phyloP scores from a whole-genome alignment of 139 green algal genomes.

The Chlorella sorokiniana region DNA sequence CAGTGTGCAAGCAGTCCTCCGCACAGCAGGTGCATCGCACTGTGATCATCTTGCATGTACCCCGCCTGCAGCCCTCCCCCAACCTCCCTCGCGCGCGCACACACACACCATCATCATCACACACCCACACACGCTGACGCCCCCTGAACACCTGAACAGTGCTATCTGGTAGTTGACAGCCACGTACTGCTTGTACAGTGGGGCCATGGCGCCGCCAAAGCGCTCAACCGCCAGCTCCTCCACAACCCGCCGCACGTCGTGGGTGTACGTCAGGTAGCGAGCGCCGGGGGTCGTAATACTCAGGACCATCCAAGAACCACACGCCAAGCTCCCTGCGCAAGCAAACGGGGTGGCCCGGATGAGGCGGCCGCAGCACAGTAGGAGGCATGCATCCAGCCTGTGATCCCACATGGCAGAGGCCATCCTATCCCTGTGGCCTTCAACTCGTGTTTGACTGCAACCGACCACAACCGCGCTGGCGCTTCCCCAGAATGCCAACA shows the following conservation, averaged over 20 bases:
- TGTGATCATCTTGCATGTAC: neutral
- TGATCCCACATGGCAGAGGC: too few relatives aligned
- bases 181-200: conserved; percentile 33
- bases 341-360: neutral
- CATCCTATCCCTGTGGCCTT: too few relatives aligned
- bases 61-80: neutral
- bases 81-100: too few relatives aligned
- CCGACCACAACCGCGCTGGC: neutral
- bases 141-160: conserved; percentile 18
- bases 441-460: neutral
- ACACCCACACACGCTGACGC: too few relatives aligned
- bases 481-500: neutral
- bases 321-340: conserved; percentile 34
- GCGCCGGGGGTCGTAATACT: neutral
- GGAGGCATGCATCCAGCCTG: too few relatives aligned
- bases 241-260: conserved; percentile 29
- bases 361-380: too few relatives aligned
- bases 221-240: neutral
- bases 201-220: conserved; percentile 14
- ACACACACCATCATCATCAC: too few relatives aligned
- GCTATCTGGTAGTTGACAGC: conserved; percentile 30
- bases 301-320: conserved; percentile 5
- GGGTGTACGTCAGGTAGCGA: conserved; percentile 26
- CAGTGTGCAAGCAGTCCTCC: neutral
- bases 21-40: neutral